phyloP scores from a whole-genome alignment of 2,329 filamentous ascomycete species.

The Neocucurbitaria cava region DNA sequence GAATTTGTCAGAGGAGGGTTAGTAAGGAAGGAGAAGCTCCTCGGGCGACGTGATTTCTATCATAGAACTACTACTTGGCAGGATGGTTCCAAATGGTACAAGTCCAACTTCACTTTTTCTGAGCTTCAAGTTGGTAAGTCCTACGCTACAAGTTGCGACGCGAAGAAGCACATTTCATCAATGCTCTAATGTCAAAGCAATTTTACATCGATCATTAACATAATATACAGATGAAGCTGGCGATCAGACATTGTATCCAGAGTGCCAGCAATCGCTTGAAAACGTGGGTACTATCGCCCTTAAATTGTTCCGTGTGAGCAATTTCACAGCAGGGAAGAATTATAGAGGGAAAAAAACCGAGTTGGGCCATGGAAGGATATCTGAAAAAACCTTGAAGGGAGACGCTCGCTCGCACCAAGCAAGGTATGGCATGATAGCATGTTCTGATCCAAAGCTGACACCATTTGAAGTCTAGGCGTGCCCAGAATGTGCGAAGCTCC shows the following conservation, averaged over 20 bases:
- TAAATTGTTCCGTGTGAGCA: not conserved
- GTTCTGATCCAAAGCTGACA: not conserved
- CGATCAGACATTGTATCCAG: not conserved
- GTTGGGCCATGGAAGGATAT: not conserved
- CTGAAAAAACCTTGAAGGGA: conserved; percentile 19
- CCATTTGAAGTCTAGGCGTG: no score
- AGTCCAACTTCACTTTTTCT: not conserved
- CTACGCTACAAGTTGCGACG: not conserved
- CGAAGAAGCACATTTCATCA: no score
- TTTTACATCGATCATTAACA: not conserved
- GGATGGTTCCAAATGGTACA: not conserved
- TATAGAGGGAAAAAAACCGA: no score
- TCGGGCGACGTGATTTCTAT: not conserved
- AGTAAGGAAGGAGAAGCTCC: not conserved
- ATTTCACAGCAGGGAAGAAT: no score
- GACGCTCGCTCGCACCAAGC: conserved; percentile 16
- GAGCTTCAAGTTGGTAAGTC: not conserved
- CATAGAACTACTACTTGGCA: not conserved
- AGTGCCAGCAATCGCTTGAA: not conserved
- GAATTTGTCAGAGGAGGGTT: not conserved
- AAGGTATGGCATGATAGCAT: not conserved
- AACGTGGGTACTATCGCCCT: not conserved
- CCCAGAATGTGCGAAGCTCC: no score
- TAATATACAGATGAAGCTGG: not conserved
- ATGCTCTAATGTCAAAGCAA: not conserved